A percentile compares a stretch with the other conserved stretches of the same genome.
These are phyloP conservation scores for Entomortierella parvispora DNA, from an alignment of 192 early-diverging fungal genomes.

Conservation along the genomic window DNA sequence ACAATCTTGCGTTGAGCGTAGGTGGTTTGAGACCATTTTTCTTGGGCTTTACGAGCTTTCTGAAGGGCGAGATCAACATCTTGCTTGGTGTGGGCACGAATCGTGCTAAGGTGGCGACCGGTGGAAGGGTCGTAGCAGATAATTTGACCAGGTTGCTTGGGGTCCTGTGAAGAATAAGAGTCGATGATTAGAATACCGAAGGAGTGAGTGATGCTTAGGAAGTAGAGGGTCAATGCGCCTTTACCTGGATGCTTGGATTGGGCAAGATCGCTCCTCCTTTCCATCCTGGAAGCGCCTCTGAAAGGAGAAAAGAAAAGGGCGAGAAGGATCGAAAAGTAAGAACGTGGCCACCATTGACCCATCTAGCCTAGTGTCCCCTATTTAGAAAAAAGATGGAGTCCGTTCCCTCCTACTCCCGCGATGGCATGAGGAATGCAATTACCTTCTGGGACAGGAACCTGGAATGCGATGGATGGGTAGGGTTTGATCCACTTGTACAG, in stretches of 20 bases:
- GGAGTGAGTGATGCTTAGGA: not conserved
- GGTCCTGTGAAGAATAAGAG: slow-evolving; percentile 44
- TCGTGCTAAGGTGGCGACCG: slow-evolving; percentile 73
- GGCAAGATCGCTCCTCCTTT: slow-evolving; percentile 56
- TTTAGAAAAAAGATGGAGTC: not conserved
- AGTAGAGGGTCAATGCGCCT: not conserved
- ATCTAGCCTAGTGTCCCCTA: too few species aligned
- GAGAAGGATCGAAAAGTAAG: not conserved
- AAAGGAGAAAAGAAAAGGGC: not conserved
- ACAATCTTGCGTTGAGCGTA: slow-evolving; percentile 80
- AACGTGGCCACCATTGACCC: not conserved
- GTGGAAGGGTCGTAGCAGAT: slow-evolving; percentile 89
- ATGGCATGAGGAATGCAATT: not conserved
- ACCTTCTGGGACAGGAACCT: slow-evolving; percentile 32
- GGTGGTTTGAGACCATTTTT: slow-evolving; percentile 71
- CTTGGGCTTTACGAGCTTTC: slow-evolving; percentile 72
- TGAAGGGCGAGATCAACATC: slow-evolving; percentile 68
- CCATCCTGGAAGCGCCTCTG: slow-evolving; percentile 62
- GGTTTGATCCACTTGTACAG: slow-evolving; percentile 7
- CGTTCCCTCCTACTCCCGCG: too few species aligned
- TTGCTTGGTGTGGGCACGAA: slow-evolving; percentile 62
- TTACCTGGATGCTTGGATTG: slow-evolving; percentile 60
- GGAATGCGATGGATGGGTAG: slow-evolving; percentile 22
- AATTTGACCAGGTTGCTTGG: slow-evolving; percentile 64
- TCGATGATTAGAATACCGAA: not conserved